Conservation (phyloP, 441 rosid genomes). For the Mallotus repandus region DNA sequence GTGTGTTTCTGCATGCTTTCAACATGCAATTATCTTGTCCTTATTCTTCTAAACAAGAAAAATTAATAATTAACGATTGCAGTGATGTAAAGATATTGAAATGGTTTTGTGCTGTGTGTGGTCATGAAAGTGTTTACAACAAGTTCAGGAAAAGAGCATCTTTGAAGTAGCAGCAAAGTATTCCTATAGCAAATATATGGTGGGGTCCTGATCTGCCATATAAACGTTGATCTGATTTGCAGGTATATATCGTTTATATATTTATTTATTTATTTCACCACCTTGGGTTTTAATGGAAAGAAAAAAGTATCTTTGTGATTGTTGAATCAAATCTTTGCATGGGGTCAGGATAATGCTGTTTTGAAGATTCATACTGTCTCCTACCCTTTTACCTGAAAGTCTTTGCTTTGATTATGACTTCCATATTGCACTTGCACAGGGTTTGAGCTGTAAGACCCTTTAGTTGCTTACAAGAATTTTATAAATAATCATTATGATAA, state of each 20-base stretch:
- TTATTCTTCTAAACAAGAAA: background rate
- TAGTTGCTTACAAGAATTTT: background rate
- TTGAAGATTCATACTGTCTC: constrained; percentile 39
- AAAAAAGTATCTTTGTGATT: background rate
- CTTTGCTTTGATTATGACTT: background rate
- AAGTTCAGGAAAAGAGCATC: constrained; percentile 4
- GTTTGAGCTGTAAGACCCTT: background rate
- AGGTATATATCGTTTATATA: background rate
- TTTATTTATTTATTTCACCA: background rate
- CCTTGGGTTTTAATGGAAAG: background rate
- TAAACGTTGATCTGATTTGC: background rate
- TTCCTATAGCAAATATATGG: background rate
- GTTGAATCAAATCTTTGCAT: constrained; percentile 32
- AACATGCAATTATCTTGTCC: too few relatives aligned
- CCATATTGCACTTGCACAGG: constrained; percentile 1
- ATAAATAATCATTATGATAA: too few relatives aligned
- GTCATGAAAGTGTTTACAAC: background rate
- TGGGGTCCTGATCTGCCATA: background rate
- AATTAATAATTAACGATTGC: background rate
- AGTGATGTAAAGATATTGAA: background rate
- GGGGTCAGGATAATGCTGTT: constrained; percentile 33
- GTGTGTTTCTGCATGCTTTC: too few relatives aligned
- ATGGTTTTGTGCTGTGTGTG: background rate
- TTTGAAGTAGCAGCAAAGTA: background rate
- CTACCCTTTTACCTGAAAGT: constrained; percentile 5